Evolutionary conservation across 2,329 filamentous ascomycete species (phyloP), one percentile per base, ranked within the genome.

Genomic region (Coniochaeta ligniaria): DNA sequence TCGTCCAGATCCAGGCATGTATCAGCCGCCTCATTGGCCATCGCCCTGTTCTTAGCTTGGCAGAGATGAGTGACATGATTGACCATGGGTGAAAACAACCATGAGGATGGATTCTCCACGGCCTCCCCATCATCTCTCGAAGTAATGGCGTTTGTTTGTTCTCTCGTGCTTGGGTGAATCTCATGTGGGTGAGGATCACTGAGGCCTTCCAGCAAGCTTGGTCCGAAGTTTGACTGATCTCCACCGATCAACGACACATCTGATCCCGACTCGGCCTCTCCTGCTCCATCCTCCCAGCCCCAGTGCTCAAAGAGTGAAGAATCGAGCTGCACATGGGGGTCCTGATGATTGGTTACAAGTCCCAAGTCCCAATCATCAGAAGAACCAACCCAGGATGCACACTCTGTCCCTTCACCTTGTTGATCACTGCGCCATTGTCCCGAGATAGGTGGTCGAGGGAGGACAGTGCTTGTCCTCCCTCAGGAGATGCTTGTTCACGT

Each of bases 401-500:
- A 31, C 38, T 45, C 56, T 16, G 17, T n/a, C 38, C 36, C 35
- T 31, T n/a, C 2, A 28, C 26, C 38, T 31, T 24, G n/a, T 54
- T 57, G 59, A 43, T 60, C 59, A 60, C 59, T 60, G 59, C 59
- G 38, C 59, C 59, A 60, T 60, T 31, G 33, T 20, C 17, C 31
- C 50, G 59, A 57, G 20, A 60, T 60, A 24, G 28, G 24, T 20
- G 2, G 28, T 38, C 57, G 50, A 60, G 59, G 52, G 59, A 60
- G 59, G 59, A 57, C 59, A 9, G 16, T 14, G n/a, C 2, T 12
- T 17, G 50, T 28, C 59, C 52, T 45, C 59, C 59, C 59, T 57
- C 24, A 33, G 52, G 50, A 47, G 24, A 47, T 47, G 11, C 12
- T 47, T 47, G 43, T 47, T 24, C 6, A 14, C 20, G 28, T 24